Evolutionary conservation across 1,139 yeast genomes (phyloP), one percentile per base, ranked within the genome.

Genomic region (Geotrichum aggregatum): DNA sequence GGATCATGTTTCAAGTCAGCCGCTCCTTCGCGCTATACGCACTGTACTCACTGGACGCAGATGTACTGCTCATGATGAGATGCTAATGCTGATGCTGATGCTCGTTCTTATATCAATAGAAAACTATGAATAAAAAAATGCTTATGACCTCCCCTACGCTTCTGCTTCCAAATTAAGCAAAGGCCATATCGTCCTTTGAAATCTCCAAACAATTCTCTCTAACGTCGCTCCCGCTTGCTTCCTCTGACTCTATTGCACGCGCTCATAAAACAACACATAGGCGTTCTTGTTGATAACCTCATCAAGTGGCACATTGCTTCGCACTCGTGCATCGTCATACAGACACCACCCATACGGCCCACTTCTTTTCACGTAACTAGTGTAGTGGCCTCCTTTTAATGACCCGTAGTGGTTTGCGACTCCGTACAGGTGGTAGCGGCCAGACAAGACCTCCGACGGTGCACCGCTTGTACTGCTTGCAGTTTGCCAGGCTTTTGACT

Each of bases 331-430:
- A 66, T 87, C 96, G 65, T 87, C 95, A 66, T 83, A 87, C 56
- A 80, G 78, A 56, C 87, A 79, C 95, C 95, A 87, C 14, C 77
- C 79, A 48, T 76, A 72, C 45, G 72, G 73, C 4, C 75, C 67
- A 22, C 79, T 78, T 60, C 87, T 86, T 61, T 81, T 73, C 2
- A 88, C 95, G 63, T 82, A 85, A 0, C 96, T 76, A 0, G 98
- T 92, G 67, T 92, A 92, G 69, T 92, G 98, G 0, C 98, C 98
- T 1, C 95, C 88, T 44, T 84, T 79, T 47, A 91, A 73, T 3
- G 80, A 72, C 1, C 98, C 98, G 58, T 75, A 78, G 69, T 92
- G 98, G 61, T 87, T 86, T 11, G 91, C 92, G 31, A 91, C 95
- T 0, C 86, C 95, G 61, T 83, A 87, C 35, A 92, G 70, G 58